These are phyloP conservation scores for Themeda triandra DNA, from an alignment of 176 grass and related monocot species.

Conservation along the genomic window DNA sequence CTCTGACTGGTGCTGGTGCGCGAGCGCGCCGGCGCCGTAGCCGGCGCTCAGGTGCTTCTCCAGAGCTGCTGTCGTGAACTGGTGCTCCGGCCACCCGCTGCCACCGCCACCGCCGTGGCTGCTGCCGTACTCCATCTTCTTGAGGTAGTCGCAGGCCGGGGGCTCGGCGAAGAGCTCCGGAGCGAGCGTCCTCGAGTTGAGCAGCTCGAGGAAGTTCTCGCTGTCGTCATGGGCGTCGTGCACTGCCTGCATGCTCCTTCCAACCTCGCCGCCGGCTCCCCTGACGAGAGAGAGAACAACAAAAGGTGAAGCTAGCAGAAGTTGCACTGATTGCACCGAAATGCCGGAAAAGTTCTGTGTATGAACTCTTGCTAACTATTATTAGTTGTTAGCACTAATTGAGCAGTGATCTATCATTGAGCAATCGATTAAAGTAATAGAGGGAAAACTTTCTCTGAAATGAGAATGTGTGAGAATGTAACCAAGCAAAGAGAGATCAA, in stretches of 20 bases:
- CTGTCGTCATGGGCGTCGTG: conserved; percentile 48
- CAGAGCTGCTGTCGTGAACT: conserved; percentile 33
- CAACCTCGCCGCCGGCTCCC: conserved; percentile 44
- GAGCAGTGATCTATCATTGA: conserved; percentile 1
- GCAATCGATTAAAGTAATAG: conserved; percentile 26
- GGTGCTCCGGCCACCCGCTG: conserved; percentile 33
- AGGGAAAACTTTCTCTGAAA: not conserved
- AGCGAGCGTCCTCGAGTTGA: conserved; percentile 62
- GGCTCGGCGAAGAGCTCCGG: conserved; percentile 63
- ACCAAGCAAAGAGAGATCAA: conserved; percentile 20
- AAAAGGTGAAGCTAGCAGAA: not conserved
- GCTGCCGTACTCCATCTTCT: conserved; percentile 62
- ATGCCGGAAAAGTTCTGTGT: not conserved
- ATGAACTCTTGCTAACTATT: not conserved
- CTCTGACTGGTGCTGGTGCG: conserved; percentile 25
- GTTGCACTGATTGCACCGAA: not conserved
- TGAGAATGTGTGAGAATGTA: not conserved
- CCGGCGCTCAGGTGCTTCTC: conserved; percentile 41
- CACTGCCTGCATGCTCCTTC: conserved; percentile 42
- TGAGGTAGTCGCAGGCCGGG: conserved; percentile 83
- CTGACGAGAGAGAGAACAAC: conserved; percentile 12
- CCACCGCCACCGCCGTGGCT: not conserved
- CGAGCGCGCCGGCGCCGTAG: not conserved
- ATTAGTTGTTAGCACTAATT: not conserved
- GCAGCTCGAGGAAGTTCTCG: conserved; percentile 69